Evolutionary conservation across 345 rosid genomes (phyloP), one percentile per base, ranked within the genome.

Genomic region (Citrus glauca): DNA sequence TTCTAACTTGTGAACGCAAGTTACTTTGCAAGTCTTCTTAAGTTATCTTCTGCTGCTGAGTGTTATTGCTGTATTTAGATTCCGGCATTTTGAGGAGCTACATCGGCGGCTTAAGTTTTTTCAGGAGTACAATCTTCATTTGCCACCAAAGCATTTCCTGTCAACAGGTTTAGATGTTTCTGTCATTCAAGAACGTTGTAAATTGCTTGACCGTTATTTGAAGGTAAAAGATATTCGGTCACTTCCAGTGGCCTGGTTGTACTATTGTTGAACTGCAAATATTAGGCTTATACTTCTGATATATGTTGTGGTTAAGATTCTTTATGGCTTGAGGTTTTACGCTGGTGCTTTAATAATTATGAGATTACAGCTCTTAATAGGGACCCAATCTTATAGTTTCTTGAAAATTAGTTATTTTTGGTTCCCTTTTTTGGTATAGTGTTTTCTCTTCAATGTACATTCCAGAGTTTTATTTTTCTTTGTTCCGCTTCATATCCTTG

Each of bases 31-130:
- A 7, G 48, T 75, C 17, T 11, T 6, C 27, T 75, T 33, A 53
- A 30, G 10, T 71, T 42, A 10, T 57, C 59, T 11, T 69, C 30
- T 71, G 70, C 79, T 76, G 62, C 70, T 79, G 45, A 80, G 40
- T 35, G 62, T 40, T 73, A 42, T 71, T 70, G 62, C 68, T 63
- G 42, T 24, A 67, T 53, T 72, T 81, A 97, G 98, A 88, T 97
- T 94, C 82, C 98, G 98, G 67, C 99, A 97, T 87, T 97, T 97
- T 89, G 99, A 97, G 90, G 99, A 97, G 90, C 84, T 97, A 77
- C 99, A 97, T 85, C 91, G 91, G 75, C 96, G 97, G 69, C 94
- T 97, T 64, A 97, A 93, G 85, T 90, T 88, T 82, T 93, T 92
- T 88, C 88, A 92, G 1, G 98, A 91, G 81, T 97, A 94, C 81